Evolutionary conservation across 164 flowering plant species (phyloP), one percentile per base, ranked within the genome.

Genomic region (Litsea cubeba): DNA sequence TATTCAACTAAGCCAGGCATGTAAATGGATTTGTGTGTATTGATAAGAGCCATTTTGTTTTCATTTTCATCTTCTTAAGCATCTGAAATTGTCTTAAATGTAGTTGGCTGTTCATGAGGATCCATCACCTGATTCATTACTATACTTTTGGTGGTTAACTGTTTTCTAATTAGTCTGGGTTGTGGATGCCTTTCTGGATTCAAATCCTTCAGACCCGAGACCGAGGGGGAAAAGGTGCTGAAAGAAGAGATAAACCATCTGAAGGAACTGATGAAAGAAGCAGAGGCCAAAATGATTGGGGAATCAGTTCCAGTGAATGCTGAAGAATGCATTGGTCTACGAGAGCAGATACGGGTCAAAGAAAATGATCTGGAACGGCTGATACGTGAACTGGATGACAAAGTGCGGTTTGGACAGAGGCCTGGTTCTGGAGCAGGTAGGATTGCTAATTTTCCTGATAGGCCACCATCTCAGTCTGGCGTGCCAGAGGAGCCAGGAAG

Each of bases 381-480:
- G 71, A 76, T 68, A 15, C 71, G 72, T n/a, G 94, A 90, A 68
- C 81, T 87, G 80, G 87, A 87, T 77, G 87, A 84, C 79, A 90
- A 87, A 81, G 80, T 87, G 67, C 80, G 87, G 50, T 84, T 84
- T 75, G 78, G 80, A 24, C 76, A 75, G 68, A 80, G 86, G 71
- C 83, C 84, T 68, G 76, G 79, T 58, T 84, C 84, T 76, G 84
- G 84, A 28, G 74, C 78, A 50, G 83, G 84, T 64, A 54, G 60
- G 20, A 18, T 14, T 54, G 60, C 60, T 54, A 18, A 1, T 14
- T 54, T 54, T 54, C 17, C 60, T 54, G 60, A 54, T 3, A 84
- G 91, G 79, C 85, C 90, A 65, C 88, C 88, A 14, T 88, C 96
- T 67, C 93, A 80, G 73, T 84, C 91, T 72, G 88, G 91, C n/a